Evolutionary conservation across 108 stramenopile genomes (phyloP).

Genomic region (Pseudonitzschia delicatissima): DNA sequence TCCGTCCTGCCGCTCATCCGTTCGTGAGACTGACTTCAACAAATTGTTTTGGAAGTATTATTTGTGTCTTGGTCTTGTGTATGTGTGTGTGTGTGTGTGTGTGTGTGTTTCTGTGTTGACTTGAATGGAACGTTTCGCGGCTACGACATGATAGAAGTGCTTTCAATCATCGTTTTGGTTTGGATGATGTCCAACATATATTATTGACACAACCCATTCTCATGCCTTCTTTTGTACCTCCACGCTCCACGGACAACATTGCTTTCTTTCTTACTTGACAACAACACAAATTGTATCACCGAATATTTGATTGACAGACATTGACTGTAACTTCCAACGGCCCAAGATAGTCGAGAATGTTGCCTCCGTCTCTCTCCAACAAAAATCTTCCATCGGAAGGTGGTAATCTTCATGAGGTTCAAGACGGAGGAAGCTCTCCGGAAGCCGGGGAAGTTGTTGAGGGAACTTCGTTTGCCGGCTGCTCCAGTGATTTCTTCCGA

Average conservation of each 20-base stretch:
- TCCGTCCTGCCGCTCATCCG: background rate
- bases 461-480: no score
- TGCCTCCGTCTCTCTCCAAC: conserved; percentile 5
- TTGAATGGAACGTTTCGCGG: no score
- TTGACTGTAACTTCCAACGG: background rate
- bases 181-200: background rate
- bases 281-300: no score
- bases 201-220: background rate
- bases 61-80: no score
- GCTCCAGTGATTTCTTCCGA: background rate
- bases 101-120: no score
- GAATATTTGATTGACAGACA: no score
- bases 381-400: background rate
- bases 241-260: no score
- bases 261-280: no score
- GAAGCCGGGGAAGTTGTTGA: background rate
- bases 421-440: background rate
- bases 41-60: background rate
- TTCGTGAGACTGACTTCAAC: conserved; percentile 12
- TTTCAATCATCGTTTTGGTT: background rate
- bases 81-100: no score
- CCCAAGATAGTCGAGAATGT: conserved; percentile 1
- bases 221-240: background rate
- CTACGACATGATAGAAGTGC: background rate
- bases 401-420: background rate